Conservation (phyloP, 805 yeast species). For the Henningerozyma blattae region DNA sequence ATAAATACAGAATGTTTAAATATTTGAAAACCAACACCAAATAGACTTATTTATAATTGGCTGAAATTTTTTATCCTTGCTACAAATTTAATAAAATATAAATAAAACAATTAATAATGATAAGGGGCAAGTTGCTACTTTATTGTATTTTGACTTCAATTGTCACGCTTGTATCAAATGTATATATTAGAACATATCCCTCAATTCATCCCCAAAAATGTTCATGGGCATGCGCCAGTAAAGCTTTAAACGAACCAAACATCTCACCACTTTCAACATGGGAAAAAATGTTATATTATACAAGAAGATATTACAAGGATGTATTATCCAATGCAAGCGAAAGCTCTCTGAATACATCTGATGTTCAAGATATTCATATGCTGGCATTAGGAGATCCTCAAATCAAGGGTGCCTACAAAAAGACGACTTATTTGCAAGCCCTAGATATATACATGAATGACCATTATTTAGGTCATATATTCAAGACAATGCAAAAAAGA, state of each 20-base stretch:
- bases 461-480: conserved; percentile 76
- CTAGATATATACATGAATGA: conserved; percentile 88
- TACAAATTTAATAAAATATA: too few relatives aligned
- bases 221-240: conserved; percentile 38
- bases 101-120: too few relatives aligned
- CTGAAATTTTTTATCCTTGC: too few relatives aligned
- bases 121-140: too few relatives aligned
- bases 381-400: conserved; percentile 95
- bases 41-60: too few relatives aligned
- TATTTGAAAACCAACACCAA: too few relatives aligned
- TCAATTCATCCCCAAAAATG: conserved; percentile 43
- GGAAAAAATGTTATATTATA: conserved; percentile 17
- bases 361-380: conserved; percentile 41
- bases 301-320: conserved; percentile 19
- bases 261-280: conserved; percentile 8
- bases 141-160: conserved; percentile 6
- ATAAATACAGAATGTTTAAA: too few relatives aligned
- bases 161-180: conserved; percentile 37
- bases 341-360: conserved; percentile 2
- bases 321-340: conserved; percentile 5
- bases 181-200: conserved; percentile 68
- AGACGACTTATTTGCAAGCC: conserved; percentile 57
- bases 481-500: conserved; percentile 47
- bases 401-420: conserved; percentile 76
- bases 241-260: conserved; percentile 1